Base-by-base conservation (phyloP, 2,329 filamentous ascomycete genomes). In the Fusarium sp. region DNA sequence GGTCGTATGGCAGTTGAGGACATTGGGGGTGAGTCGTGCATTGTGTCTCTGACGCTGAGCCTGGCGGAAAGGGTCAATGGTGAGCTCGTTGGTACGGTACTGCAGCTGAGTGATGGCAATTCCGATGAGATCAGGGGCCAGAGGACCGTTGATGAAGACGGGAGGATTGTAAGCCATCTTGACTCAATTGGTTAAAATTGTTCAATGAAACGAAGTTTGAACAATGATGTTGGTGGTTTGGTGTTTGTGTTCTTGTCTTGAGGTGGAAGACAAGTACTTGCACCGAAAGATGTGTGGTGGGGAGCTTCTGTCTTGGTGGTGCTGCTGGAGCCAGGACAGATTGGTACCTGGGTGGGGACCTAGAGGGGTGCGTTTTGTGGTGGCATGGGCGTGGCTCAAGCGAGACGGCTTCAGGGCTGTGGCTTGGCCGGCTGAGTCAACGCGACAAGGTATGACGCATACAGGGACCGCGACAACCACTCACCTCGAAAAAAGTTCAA, bases 401-500 rank as follows among this genome's bases (percentile, higher is more conserved):
- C 65, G 37, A 27, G 25, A 40, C 22, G 35, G 57, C 17, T 59
- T 50, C 50, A 43, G 22, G 27, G 37, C 47, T 30, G 37, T 43
- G 58, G 56, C 33, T 63, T 75, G 67, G 63, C 73, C 73, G 73
- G 61, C 73, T 76, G 73, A 76, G 63, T 76, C 73, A 76, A 69
- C 38, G 30, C 58, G 59, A 43, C 59, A 58, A 43, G 56, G 20
- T 65, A 65, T 76, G 73, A 76, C 74, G 65, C 70, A 71, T 69
- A 59, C 64, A 40, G 56, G 38, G 35, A 58, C 47, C 27, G 20
- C 59, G 15, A 65, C 35, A 12, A 62, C 74, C 59, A 71, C 71
- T 64, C 47, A 52, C 47, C 47, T 54, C 40, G 14, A 62, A 76
- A 70, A 70, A 71, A 75, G 59, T 62, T 72, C 50, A 62, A 72